Conservation (phyloP, 2,329 filamentous ascomycete genomes). For the Gnomoniopsis smithogilvyi region DNA sequence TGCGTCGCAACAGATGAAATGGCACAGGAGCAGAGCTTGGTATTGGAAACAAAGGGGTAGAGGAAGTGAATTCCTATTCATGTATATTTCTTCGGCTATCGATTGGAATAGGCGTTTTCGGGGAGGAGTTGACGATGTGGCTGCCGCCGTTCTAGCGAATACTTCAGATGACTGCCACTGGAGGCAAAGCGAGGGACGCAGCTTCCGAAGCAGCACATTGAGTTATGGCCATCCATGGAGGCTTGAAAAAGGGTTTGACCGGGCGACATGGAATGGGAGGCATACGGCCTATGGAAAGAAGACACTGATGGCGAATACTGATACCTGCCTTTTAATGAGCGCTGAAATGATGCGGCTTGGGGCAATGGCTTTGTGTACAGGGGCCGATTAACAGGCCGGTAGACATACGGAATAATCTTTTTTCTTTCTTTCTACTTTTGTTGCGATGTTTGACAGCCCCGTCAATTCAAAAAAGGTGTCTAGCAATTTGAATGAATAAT, state of each 20-base stretch:
- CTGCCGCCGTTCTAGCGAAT: neutral
- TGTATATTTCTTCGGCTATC: slow-evolving; percentile 15
- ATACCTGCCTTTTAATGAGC: slow-evolving; percentile 1
- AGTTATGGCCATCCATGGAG: neutral
- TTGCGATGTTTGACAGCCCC: neutral
- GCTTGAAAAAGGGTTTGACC: neutral
- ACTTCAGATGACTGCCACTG: neutral
- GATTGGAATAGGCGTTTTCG: slow-evolving; percentile 15
- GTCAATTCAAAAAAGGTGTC: too few species aligned
- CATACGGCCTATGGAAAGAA: neutral
- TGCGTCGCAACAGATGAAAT: neutral
- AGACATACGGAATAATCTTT: slow-evolving; percentile 10
- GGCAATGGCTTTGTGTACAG: neutral
- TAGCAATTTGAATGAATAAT: too few species aligned
- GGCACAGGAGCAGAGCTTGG: neutral
- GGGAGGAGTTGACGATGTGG: neutral
- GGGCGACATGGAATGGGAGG: neutral
- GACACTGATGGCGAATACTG: neutral
- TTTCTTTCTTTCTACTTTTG: neutral
- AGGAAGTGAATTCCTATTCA: slow-evolving; percentile 6
- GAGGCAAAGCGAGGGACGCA: neutral
- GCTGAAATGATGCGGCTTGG: neutral
- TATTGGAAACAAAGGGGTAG: slow-evolving; percentile 9
- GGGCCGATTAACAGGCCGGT: neutral
- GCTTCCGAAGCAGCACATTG: neutral